These are phyloP conservation scores for Scedosporium boydii DNA, from an alignment of 2,329 filamentous ascomycete species.

Conservation along the genomic window DNA sequence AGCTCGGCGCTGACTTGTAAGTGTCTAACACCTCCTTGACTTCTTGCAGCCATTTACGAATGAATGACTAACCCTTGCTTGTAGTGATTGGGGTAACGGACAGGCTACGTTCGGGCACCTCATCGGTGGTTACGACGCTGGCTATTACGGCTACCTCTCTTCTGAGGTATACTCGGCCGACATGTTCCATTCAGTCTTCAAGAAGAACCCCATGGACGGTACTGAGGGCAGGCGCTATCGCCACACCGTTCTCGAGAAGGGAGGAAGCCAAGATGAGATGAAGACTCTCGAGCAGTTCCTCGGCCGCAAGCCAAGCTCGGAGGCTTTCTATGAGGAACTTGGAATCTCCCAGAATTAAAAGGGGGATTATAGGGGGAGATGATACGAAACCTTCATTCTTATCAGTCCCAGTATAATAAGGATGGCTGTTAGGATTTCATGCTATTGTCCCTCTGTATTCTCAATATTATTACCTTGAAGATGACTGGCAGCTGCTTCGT, in stretches of 20 bases:
- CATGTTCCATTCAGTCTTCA: constrained; percentile 79
- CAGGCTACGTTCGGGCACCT: constrained; percentile 75
- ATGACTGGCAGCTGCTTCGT: too few species aligned
- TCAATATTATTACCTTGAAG: too few species aligned
- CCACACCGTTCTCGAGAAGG: constrained; percentile 68
- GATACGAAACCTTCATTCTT: neutral
- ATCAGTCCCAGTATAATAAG: neutral
- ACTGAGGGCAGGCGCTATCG: constrained; percentile 67
- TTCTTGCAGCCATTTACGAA: neutral
- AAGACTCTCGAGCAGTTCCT: constrained; percentile 68
- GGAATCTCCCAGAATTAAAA: constrained; percentile 28
- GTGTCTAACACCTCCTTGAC: constrained; percentile 13
- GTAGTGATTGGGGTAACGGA: constrained; percentile 62
- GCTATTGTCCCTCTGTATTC: too few species aligned
- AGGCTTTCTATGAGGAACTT: constrained; percentile 73
- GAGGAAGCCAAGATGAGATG: constrained; percentile 75
- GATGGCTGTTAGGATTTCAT: neutral
- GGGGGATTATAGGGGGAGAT: neutral
- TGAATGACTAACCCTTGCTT: neutral
- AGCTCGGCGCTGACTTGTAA: constrained; percentile 46
- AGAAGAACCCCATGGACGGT: constrained; percentile 67
- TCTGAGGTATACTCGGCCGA: constrained; percentile 76
- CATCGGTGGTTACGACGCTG: constrained; percentile 76
- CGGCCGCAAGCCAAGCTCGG: constrained; percentile 64
- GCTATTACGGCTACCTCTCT: constrained; percentile 69